phyloP scores from a whole-genome alignment of 225 moss, liverwort and hornwort genomes.

The Polytrichum commune region DNA sequence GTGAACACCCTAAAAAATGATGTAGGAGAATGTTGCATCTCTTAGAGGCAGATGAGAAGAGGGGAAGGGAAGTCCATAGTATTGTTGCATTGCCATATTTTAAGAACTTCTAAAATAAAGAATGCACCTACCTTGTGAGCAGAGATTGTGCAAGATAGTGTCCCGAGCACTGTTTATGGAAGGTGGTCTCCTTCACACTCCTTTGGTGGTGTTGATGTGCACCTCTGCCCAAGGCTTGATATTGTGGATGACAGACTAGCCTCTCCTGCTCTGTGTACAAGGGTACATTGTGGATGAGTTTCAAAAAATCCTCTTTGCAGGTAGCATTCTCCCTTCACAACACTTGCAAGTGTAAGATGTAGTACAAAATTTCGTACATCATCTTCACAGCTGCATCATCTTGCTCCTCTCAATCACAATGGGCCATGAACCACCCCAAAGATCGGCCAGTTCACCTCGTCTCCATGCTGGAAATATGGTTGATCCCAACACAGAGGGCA shows the following conservation, averaged over 20 bases:
- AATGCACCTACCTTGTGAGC: constrained; percentile 15
- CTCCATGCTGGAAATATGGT: constrained; percentile 63
- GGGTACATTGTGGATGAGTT: too few relatives aligned
- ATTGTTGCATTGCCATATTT: constrained; percentile 9
- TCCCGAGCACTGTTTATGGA: neutral
- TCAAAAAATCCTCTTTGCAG: too few relatives aligned
- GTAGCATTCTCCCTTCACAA: too few relatives aligned
- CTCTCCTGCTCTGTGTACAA: constrained; percentile 9
- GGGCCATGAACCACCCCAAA: constrained; percentile 94
- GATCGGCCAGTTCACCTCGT: constrained; percentile 83
- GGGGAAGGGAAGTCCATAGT: constrained; percentile 12
- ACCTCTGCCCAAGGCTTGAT: constrained; percentile 14
- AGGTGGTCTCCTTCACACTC: constrained; percentile 1
- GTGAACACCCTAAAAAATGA: too few relatives aligned
- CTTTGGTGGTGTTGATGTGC: constrained; percentile 11
- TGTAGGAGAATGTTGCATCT: too few relatives aligned
- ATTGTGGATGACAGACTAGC: constrained; percentile 21
- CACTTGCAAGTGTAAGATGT: too few relatives aligned
- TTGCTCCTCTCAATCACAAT: constrained; percentile 82
- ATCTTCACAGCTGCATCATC: neutral
- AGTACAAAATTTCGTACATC: too few relatives aligned
- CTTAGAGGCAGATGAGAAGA: constrained; percentile 11
- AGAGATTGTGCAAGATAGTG: constrained; percentile 22
- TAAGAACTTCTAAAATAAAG: constrained; percentile 12
- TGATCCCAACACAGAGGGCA: constrained; percentile 49